These are phyloP conservation scores for Cajanus cajan DNA, from an alignment of 306 rosid species.

Conservation along the genomic window DNA sequence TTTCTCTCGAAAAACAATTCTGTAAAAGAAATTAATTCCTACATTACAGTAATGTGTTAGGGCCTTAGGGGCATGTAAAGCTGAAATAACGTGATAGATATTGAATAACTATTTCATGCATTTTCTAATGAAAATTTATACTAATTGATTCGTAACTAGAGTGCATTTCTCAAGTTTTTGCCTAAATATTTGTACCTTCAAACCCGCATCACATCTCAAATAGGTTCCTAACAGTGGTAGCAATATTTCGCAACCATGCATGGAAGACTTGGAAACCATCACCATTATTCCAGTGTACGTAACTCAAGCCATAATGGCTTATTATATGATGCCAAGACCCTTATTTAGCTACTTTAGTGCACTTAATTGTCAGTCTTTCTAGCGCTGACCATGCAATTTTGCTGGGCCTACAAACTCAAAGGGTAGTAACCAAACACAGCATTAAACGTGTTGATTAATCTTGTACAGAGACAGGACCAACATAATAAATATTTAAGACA, in stretches of 20 bases:
- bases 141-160: not conserved
- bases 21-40: not conserved
- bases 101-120: not conserved
- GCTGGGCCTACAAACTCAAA: conserved; percentile 29
- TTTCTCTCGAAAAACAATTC: not conserved
- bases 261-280: conserved; percentile 23
- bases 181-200: not conserved
- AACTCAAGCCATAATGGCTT: conserved; percentile 26
- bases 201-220: not conserved
- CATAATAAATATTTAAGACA: conserved; percentile 26
- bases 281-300: conserved; percentile 5
- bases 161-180: not conserved
- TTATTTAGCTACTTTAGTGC: conserved; percentile 29
- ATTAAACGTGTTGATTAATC: not conserved
- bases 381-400: conserved; percentile 20
- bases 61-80: not conserved
- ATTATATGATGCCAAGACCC: conserved; percentile 29
- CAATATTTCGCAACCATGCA: conserved; percentile 3
- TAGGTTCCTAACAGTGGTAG: not conserved
- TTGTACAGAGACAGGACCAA: conserved; percentile 32
- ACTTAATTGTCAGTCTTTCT: conserved; percentile 22
- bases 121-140: not conserved
- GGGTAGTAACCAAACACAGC: conserved; percentile 8
- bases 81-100: not conserved
- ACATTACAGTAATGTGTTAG: not conserved